Evolutionary conservation across 257 asterid species (phyloP), one percentile per base, ranked within the genome.

Genomic region (Salvia hispanica): DNA sequence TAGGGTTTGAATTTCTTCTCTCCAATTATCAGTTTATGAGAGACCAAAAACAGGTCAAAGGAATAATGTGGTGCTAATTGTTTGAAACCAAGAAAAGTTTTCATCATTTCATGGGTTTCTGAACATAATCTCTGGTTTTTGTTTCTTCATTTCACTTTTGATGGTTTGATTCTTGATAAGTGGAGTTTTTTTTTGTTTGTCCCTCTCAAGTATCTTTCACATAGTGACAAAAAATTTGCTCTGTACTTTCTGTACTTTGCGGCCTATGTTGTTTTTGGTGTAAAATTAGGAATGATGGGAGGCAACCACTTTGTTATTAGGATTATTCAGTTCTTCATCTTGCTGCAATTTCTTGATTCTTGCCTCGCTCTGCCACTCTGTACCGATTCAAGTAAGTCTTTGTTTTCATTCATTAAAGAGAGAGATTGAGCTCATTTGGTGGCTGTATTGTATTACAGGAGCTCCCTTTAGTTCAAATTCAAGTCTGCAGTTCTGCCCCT

Each of bases 381-480:
- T 54, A 81, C 79, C 57, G 85, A 88, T 78, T 88, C 92, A 56
- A 83, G 96, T 90, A 79, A 48, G 95, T 73, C 34, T 66, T 42
- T 7, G 15, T 28, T 57, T 50, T 28, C 21, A 21, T 69, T 44
- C 25, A 40, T 76, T 64, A 6, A 36, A 54, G 13, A 46, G 9
- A 34, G 50, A 58, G 1, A 3, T n/a, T n/a, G 67, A 25, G 56
- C 43, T 44, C 2, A 62, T 71, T 67, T 45, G 52, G 40, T 72
- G 47, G 45, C 67, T 52, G 25, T 64, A 39, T 52, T 77, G 58
- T 61, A 55, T 47, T 77, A 42, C 65, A 91, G 98, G 81, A 53
- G 85, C 96, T 21, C 95, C 96, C 50, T 74, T 80, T 45, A 69
- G 79, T 62, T 71, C 82, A 13, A 82, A 71, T 44, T 64, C 77